phyloP scores from a whole-genome alignment of 179 eudicot species.

The Silene vulgaris region DNA sequence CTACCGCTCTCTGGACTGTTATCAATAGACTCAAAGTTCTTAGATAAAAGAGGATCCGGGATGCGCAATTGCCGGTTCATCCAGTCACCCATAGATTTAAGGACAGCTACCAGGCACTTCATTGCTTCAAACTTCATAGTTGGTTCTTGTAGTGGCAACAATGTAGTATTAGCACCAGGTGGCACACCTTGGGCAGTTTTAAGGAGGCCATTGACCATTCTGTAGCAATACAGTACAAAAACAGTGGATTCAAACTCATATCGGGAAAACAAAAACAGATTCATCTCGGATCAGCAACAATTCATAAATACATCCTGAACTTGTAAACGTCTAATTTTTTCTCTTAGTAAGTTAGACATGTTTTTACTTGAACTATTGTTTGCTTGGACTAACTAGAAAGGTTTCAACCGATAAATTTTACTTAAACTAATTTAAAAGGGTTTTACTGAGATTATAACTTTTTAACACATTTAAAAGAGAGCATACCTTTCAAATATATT shows the following conservation, averaged over 20 bases:
- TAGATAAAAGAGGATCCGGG: slow-evolving; percentile 71
- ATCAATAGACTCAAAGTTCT: slow-evolving; percentile 49
- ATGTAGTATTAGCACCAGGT: slow-evolving; percentile 73
- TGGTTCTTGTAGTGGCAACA: slow-evolving; percentile 83
- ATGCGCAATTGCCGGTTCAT: slow-evolving; percentile 85
- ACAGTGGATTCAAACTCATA: neutral
- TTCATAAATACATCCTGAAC: neutral
- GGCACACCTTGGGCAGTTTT: slow-evolving; percentile 99
- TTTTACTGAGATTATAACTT: neutral
- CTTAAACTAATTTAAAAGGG: neutral
- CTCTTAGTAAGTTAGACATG: neutral
- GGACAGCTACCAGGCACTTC: slow-evolving; percentile 82
- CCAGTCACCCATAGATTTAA: slow-evolving; percentile 98
- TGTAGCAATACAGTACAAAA: slow-evolving; percentile 31
- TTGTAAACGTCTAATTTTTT: neutral
- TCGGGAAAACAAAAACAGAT: neutral
- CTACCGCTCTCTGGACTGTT: slow-evolving; percentile 47
- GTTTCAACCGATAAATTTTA: too few relatives aligned
- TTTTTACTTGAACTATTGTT: neutral
- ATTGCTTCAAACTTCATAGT: slow-evolving; percentile 88
- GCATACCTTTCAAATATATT: slow-evolving; percentile 95
- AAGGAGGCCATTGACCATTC: slow-evolving; percentile 98
- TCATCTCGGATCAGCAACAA: slow-evolving; percentile 3
- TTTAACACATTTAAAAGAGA: neutral
- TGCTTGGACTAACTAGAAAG: too few relatives aligned